Evolutionary conservation across 2,329 filamentous ascomycete genomes (phyloP).

Genomic region (Botryotinia narcissicola): DNA sequence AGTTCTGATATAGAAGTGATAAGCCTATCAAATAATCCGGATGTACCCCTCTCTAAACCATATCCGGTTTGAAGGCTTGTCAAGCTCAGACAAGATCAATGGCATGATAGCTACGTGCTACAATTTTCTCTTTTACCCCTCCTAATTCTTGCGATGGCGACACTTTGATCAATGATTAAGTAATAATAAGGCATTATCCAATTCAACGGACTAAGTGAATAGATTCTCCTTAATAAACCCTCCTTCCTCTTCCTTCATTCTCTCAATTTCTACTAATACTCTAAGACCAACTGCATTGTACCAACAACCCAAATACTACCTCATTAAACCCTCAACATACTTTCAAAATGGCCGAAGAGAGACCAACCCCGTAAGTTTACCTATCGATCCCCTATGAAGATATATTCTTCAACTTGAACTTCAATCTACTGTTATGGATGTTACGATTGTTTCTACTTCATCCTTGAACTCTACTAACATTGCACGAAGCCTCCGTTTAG

Average conservation of each 20-base stretch:
- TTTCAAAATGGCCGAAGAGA: slow-evolving; percentile 25
- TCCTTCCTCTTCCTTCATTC: not conserved
- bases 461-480: not conserved
- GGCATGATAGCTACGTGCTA: slow-evolving; percentile 19
- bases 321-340: not conserved
- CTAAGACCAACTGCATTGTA: not conserved
- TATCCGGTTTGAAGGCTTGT: not conserved
- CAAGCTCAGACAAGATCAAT: slow-evolving; percentile 13
- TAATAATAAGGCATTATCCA: slow-evolving; percentile 12
- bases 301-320: not conserved
- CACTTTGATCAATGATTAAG: slow-evolving; percentile 12
- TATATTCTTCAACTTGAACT: not conserved
- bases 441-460: not conserved
- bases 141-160: slow-evolving; percentile 6
- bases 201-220: not conserved
- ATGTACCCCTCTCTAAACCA: slow-evolving; percentile 20
- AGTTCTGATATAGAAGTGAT: not conserved
- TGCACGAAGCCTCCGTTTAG: slow-evolving; percentile 58
- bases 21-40: slow-evolving; percentile 1
- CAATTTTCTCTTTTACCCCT: slow-evolving; percentile 12
- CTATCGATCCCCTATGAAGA: not conserved
- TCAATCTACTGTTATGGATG: not conserved
- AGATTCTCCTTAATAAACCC: not conserved
- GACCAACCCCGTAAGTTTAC: slow-evolving; percentile 27
- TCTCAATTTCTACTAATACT: not conserved